Conservation (phyloP, 2,329 filamentous ascomycete genomes). For the Pyrenophora graminea region DNA sequence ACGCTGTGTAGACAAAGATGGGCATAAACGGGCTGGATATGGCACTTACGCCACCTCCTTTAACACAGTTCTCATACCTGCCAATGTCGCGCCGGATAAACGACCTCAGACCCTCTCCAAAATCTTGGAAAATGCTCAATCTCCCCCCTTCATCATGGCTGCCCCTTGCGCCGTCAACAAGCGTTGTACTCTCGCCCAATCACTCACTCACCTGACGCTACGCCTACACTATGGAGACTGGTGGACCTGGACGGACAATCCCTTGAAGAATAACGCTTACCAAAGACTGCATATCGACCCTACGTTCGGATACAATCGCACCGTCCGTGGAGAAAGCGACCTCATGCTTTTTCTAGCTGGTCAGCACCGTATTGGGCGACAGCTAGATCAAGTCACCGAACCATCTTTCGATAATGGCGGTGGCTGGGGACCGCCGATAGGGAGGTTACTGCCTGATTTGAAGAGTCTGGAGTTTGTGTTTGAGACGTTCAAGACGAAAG, state of each 20-base stretch:
- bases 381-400: neutral
- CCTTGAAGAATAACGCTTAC: neutral
- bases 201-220: slow-evolving; percentile 23
- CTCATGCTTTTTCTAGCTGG: slow-evolving; percentile 26
- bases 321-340: slow-evolving; percentile 6
- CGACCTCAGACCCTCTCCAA: neutral
- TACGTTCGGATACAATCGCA: slow-evolving; percentile 4
- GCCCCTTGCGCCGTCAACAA: neutral
- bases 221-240: slow-evolving; percentile 18
- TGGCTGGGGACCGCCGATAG: slow-evolving; percentile 21
- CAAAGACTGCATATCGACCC: slow-evolving; percentile 30
- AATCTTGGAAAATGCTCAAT: neutral
- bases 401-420: neutral
- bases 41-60: neutral
- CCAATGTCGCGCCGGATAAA: neutral
- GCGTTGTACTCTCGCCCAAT: slow-evolving; percentile 13
- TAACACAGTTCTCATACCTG: neutral
- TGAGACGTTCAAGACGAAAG: slow-evolving; percentile 34
- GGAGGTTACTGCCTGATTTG: slow-evolving; percentile 20
- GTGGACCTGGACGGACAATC: slow-evolving; percentile 23
- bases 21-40: neutral
- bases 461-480: slow-evolving; percentile 28
- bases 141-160: neutral
- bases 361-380: slow-evolving; percentile 19
- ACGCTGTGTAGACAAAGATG: neutral